Evolutionary conservation across 1,284 basidiomycete genomes (phyloP), one percentile per base, ranked within the genome.

Genomic region (Termitomyces sp.): DNA sequence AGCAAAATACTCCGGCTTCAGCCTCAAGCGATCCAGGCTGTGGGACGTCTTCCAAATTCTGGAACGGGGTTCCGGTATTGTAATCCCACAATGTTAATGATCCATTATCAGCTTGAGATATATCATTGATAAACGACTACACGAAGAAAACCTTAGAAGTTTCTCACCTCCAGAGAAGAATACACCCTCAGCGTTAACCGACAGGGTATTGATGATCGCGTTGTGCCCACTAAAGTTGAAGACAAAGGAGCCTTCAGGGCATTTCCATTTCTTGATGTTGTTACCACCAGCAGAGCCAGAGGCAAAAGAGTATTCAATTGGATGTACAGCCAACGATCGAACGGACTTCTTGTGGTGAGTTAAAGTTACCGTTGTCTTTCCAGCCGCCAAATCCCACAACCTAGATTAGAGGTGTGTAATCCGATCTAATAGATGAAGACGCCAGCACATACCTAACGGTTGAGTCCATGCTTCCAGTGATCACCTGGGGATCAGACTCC

Each of bases 231-330:
- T 81, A 70, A 98, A 98, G 75, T 98, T 98, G 79, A 89, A 91
- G 7, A 98, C 93, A 62, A 99, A 96, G 1, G 83, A 75, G 40
- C 97, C 97, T 60, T 98, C 94, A 10, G 96, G 96, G 65, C 92
- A 98, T 66, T 96, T 95, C 96, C 96, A 99, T 69, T 98, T 98
- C 71, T 99, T 99, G 76, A 99, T 97, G 71, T 98, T 98, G 76
- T 97, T 97, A 0, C 94, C 94, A 12, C 96, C 96, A 0, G 95
- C 90, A 7, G 92, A 94, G 41, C 92, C 96, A 1, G 90, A 90
- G 5, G 94, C 96, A 65, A 99, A 99, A 39, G 88, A 90, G 74
- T 94, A 99, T 67, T 99, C 95, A 8, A 91, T 93, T 0, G 96
- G 96, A 67, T 98, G 94, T 52, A 98, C 85, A 1, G 95, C 90